Conservation (phyloP, 768 basidiomycete species). For the Macrocybe gigantea region DNA sequence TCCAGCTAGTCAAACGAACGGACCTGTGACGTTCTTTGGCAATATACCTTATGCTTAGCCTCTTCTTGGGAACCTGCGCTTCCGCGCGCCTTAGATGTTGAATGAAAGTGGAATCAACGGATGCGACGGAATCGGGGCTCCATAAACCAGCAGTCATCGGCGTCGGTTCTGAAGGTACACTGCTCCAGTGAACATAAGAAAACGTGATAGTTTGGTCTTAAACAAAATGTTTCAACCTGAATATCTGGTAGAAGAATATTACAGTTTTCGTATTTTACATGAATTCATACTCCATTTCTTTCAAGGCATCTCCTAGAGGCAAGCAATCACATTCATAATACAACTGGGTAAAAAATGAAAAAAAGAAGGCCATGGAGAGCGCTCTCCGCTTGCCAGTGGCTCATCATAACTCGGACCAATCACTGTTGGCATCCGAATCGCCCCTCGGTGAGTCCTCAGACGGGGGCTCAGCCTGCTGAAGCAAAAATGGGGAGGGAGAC, state of each 20-base stretch:
- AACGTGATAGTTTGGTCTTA: neutral
- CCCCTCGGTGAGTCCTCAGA: too few relatives aligned
- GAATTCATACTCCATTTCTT: too few relatives aligned
- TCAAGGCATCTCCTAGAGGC: too few relatives aligned
- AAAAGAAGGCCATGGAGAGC: too few relatives aligned
- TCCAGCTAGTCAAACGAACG: slow-evolving; percentile 24
- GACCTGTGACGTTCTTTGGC: slow-evolving; percentile 36
- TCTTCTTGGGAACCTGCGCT: slow-evolving; percentile 33
- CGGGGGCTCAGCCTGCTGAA: too few relatives aligned
- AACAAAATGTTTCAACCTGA: slow-evolving; percentile 34
- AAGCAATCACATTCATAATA: too few relatives aligned
- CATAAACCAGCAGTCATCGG: slow-evolving; percentile 41
- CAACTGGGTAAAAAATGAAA: too few relatives aligned
- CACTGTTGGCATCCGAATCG: too few relatives aligned
- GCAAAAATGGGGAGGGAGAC: too few relatives aligned
- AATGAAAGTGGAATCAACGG: slow-evolving; percentile 24
- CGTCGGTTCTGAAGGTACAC: slow-evolving; percentile 38
- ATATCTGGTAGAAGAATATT: slow-evolving; percentile 27
- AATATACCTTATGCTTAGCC: slow-evolving; percentile 36
- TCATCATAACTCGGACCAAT: too few relatives aligned
- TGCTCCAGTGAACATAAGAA: neutral
- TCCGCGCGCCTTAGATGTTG: slow-evolving; percentile 29
- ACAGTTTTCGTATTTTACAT: too few relatives aligned
- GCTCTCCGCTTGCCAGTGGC: too few relatives aligned
- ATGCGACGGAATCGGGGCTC: slow-evolving; percentile 42